A percentile compares a stretch with the other conserved stretches of the same genome.
These are phyloP conservation scores for Cercophora newfieldiana DNA, from an alignment of 495 filamentous ascomycete species.

Conservation along the genomic window DNA sequence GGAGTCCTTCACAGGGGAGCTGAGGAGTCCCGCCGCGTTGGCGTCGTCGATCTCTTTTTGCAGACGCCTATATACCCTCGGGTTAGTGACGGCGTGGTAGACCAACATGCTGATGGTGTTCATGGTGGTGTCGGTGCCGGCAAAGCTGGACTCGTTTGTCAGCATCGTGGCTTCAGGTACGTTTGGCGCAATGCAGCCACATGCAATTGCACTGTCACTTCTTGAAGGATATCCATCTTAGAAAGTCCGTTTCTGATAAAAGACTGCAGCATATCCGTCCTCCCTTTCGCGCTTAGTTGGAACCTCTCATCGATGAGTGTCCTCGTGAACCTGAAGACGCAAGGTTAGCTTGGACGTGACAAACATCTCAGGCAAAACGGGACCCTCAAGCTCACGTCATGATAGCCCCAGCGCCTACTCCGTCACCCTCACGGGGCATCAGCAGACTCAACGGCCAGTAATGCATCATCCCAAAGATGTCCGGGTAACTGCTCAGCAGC, in stretches of 20 bases:
- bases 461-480: constrained; percentile 54
- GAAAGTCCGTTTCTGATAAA: constrained; percentile 47
- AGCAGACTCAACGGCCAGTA: constrained; percentile 26
- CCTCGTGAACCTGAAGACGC: neutral
- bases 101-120: constrained; percentile 57
- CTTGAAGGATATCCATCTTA: constrained; percentile 40
- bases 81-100: constrained; percentile 50
- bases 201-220: constrained; percentile 46
- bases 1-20: constrained; percentile 33
- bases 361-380: neutral
- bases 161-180: constrained; percentile 47
- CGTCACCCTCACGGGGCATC: constrained; percentile 23
- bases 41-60: constrained; percentile 57
- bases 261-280: constrained; percentile 41
- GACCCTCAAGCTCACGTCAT: constrained; percentile 16
- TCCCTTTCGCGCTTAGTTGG: constrained; percentile 19
- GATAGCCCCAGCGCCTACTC: constrained; percentile 22
- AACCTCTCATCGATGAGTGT: constrained; percentile 32
- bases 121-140: constrained; percentile 64
- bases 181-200: constrained; percentile 30
- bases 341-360: neutral
- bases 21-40: constrained; percentile 31
- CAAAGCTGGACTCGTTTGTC: constrained; percentile 51
- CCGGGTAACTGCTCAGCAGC: constrained; percentile 52
- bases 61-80: constrained; percentile 50